A percentile compares a stretch with the other conserved stretches of the same genome.
phyloP scores from a whole-genome alignment of 2,329 filamentous ascomycete species.

The Fusarium heterosporum region DNA sequence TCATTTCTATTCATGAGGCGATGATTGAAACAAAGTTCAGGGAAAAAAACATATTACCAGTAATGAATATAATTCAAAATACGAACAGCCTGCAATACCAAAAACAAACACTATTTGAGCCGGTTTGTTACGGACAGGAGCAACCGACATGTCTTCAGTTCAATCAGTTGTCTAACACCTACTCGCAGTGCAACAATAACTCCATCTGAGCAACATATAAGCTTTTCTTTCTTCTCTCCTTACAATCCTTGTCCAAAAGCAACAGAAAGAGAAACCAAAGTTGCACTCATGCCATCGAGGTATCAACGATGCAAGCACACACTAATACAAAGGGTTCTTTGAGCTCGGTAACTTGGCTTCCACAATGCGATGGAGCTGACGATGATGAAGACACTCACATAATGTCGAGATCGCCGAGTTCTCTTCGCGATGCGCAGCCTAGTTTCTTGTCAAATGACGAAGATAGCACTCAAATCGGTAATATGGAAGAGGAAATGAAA shows the following conservation, averaged over 20 bases:
- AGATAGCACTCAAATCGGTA: constrained; percentile 8
- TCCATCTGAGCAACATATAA: constrained; percentile 12
- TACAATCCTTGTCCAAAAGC: constrained; percentile 4
- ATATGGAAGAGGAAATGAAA: constrained; percentile 55
- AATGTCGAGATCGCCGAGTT: constrained; percentile 20
- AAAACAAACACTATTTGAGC: not conserved
- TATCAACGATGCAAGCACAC: constrained; percentile 16
- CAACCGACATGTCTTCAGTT: constrained; percentile 8
- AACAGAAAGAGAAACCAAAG: not conserved
- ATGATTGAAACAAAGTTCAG: not conserved
- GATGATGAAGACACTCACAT: constrained; percentile 12
- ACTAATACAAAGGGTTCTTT: constrained; percentile 17
- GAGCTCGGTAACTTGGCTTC: constrained; percentile 11
- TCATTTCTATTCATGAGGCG: constrained; percentile 1
- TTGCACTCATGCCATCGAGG: constrained; percentile 1
- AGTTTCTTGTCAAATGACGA: constrained; percentile 27
- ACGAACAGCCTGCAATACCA: too few relatives aligned
- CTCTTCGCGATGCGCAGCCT: constrained; percentile 8
- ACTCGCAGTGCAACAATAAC: constrained; percentile 24
- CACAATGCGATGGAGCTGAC: constrained; percentile 7
- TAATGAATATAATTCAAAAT: not conserved
- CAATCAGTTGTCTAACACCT: constrained; percentile 4
- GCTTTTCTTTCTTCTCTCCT: constrained; percentile 14
- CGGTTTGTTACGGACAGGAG: not conserved
- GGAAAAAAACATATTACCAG: too few relatives aligned